phyloP scores from a whole-genome alignment of 495 filamentous ascomycete genomes.

The Pseudoneurospora amorphoporcata region DNA sequence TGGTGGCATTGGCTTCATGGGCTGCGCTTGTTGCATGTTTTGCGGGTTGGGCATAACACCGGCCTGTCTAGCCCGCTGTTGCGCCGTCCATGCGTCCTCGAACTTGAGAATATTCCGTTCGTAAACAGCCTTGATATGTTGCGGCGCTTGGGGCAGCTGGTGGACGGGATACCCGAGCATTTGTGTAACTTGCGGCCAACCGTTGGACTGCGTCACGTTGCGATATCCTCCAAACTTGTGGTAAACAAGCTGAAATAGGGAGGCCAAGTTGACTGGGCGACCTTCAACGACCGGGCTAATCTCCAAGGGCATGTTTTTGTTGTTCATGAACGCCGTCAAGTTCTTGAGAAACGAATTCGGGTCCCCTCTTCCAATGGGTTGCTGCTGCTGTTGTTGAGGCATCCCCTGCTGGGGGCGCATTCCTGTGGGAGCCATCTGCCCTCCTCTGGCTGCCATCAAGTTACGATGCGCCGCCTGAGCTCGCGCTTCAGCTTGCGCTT shows the following conservation, averaged over 20 bases:
- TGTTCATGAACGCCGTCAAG: conserved; percentile 60
- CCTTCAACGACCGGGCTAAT: conserved; percentile 58
- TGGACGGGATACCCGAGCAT: conserved; percentile 54
- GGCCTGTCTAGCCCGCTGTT: conserved; percentile 46
- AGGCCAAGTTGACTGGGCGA: conserved; percentile 57
- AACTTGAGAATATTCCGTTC: conserved; percentile 62
- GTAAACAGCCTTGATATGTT: conserved; percentile 62
- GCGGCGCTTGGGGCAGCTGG: conserved; percentile 53
- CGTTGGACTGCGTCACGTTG: conserved; percentile 50
- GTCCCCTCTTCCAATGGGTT: conserved; percentile 16
- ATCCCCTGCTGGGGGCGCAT: conserved; percentile 30
- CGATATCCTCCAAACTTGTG: conserved; percentile 66
- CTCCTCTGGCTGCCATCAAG: conserved; percentile 39
- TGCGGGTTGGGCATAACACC: conserved; percentile 12
- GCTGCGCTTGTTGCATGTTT: conserved; percentile 26
- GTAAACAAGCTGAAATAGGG: conserved; percentile 65
- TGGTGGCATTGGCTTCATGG: conserved; percentile 25
- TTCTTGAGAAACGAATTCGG: conserved; percentile 68
- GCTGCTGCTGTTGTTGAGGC: conserved; percentile 14
- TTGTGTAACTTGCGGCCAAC: conserved; percentile 63
- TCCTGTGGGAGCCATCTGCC: conserved; percentile 33
- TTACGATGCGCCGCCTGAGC: conserved; percentile 31
- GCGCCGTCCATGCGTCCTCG: conserved; percentile 58
- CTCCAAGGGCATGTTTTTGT: conserved; percentile 58
- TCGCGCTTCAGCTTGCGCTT: conserved; percentile 24